Conservation (phyloP, 345 rosid species). For the Hypericum androsaemum region DNA sequence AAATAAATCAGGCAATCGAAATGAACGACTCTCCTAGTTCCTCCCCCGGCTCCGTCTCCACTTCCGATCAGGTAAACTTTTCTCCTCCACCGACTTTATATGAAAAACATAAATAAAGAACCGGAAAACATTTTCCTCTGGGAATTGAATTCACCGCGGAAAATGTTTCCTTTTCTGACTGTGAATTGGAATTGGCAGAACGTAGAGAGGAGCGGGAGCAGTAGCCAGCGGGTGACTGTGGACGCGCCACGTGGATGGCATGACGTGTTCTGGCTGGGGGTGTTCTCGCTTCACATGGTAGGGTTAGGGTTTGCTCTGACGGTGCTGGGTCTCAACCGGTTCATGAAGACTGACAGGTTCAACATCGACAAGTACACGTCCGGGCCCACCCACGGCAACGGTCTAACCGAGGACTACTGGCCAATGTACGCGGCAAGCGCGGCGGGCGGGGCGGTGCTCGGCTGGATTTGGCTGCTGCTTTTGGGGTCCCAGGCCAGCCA, state of each 20-base stretch:
- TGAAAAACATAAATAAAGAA: no score
- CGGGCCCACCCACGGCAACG: conserved; percentile 22
- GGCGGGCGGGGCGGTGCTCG: conserved; percentile 61
- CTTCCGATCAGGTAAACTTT: no score
- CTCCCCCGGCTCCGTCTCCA: no score
- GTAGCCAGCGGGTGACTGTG: conserved; percentile 31
- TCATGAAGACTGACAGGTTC: conserved; percentile 60
- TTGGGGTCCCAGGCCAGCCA: conserved; percentile 69
- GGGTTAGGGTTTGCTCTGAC: conserved; percentile 51
- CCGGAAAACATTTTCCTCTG: no score
- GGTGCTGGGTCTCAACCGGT: conserved; percentile 66
- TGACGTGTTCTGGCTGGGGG: conserved; percentile 80
- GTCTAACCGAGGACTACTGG: conserved; percentile 81
- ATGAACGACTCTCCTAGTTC: no score
- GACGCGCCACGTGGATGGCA: conserved; percentile 66
- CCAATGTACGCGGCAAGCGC: conserved; percentile 80
- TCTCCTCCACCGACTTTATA: no score
- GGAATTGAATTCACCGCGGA: no score
- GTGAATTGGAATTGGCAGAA: conserved; percentile 22
- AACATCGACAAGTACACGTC: conserved; percentile 54
- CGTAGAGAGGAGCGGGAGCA: conserved; percentile 48
- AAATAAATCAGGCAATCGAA: no score
- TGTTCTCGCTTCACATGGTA: conserved; percentile 61
- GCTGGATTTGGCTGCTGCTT: conserved; percentile 68
- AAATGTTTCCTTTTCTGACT: no score